A percentile compares a stretch with the other conserved stretches of the same genome.
Evolutionary conservation across 805 yeast species (phyloP).

Genomic region (Wickerhamomyces canadensis): DNA sequence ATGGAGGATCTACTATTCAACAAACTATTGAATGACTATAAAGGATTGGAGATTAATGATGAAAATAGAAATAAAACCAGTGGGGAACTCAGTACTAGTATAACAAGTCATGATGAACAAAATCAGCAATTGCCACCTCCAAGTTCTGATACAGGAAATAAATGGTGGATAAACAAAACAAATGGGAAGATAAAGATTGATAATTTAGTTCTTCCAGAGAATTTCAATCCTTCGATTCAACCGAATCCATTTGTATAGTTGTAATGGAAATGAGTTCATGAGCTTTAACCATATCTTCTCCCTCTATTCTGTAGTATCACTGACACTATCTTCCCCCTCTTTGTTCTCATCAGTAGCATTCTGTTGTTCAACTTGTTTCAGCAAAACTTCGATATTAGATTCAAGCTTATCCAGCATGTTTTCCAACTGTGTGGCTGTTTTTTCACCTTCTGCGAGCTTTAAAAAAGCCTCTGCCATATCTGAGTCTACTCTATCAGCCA

Average conservation of each 20-base stretch:
- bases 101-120: neutral
- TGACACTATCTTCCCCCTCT: neutral
- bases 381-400: constrained; percentile 52
- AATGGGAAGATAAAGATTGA: constrained; percentile 57
- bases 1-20: constrained; percentile 52
- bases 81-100: neutral
- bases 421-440: constrained; percentile 57
- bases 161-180: constrained; percentile 85
- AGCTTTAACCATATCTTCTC: no score
- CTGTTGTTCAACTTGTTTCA: constrained; percentile 47
- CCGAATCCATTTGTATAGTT: constrained; percentile 62
- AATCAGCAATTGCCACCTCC: constrained; percentile 74
- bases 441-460: constrained; percentile 63
- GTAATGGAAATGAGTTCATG: neutral
- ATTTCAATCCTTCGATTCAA: constrained; percentile 61
- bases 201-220: constrained; percentile 33
- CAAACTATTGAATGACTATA: constrained; percentile 39
- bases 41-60: no score
- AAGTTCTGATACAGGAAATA: constrained; percentile 58
- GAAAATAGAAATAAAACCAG: constrained; percentile 7
- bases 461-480: constrained; percentile 53
- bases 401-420: constrained; percentile 60
- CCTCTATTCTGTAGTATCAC: no score
- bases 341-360: constrained; percentile 7
- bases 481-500: constrained; percentile 3